phyloP scores from a whole-genome alignment of 805 yeast genomes.

The Zygotorulaspora danielsina region DNA sequence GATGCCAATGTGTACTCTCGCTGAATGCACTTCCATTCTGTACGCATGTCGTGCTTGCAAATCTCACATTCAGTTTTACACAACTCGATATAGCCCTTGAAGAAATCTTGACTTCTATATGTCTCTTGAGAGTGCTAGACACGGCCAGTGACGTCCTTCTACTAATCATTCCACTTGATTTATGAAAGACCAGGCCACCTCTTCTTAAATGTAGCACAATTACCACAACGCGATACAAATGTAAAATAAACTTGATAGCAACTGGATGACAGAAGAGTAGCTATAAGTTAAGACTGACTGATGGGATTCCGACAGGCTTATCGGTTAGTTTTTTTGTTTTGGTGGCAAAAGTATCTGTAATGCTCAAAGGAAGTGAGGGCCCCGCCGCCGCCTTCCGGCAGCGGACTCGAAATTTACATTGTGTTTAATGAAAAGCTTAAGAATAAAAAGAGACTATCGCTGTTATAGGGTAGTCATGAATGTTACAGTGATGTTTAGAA shows the following conservation, averaged over 20 bases:
- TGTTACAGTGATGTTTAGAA: no score
- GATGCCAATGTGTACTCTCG: constrained; percentile 16
- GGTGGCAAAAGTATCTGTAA: not conserved
- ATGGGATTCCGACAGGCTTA: no score
- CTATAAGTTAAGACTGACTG: no score
- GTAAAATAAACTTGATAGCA: not conserved
- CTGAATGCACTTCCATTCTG: constrained; percentile 3
- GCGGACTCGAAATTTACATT: no score
- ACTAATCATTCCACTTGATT: constrained; percentile 8
- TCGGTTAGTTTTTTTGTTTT: not conserved
- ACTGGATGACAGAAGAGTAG: not conserved
- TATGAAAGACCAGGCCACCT: not conserved
- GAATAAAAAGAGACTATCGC: no score
- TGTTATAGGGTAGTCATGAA: no score
- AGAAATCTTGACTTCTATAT: not conserved
- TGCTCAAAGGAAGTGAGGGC: not conserved
- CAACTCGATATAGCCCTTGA: not conserved
- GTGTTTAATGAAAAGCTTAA: no score
- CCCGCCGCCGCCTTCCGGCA: no score
- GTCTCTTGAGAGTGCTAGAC: constrained; percentile 9
- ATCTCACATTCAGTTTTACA: constrained; percentile 3
- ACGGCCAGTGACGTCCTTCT: constrained; percentile 14
- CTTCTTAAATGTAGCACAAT: not conserved
- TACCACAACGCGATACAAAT: not conserved
- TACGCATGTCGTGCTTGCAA: constrained; percentile 13